Percentiles rank a stretch among this genome's conserved stretches.
Evolutionary conservation across 768 basidiomycete genomes (phyloP).

Genomic region (Rhodotorula toruloides): DNA sequence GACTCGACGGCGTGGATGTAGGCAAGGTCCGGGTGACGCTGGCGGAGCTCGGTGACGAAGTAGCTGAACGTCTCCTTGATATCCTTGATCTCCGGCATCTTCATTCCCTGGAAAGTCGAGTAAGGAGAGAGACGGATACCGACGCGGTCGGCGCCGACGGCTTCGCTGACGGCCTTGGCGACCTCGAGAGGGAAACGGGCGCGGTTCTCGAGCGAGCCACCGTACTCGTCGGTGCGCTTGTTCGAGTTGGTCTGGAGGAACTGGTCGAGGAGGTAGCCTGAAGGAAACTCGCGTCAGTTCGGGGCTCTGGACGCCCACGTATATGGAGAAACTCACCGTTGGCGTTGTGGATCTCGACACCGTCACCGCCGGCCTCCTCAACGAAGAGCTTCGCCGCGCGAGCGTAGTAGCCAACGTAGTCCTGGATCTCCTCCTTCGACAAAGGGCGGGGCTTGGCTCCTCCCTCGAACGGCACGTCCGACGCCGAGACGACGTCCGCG

Average conservation of each 20-base stretch:
- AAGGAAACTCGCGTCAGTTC: neutral
- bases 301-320: no score
- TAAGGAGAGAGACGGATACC: constrained; percentile 55
- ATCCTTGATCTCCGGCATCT: constrained; percentile 44
- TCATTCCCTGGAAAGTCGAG: constrained; percentile 43
- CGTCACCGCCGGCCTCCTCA: constrained; percentile 61
- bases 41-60: constrained; percentile 54
- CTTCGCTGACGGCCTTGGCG: constrained; percentile 53
- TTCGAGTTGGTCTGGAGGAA: constrained; percentile 40
- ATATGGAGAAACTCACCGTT: constrained; percentile 43
- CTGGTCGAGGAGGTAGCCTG: constrained; percentile 40
- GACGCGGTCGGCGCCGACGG: constrained; percentile 56
- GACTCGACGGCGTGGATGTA: constrained; percentile 56
- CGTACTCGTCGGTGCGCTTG: constrained; percentile 54
- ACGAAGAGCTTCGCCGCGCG: constrained; percentile 55
- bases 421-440: constrained; percentile 49
- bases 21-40: constrained; percentile 50
- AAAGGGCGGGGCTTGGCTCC: constrained; percentile 29
- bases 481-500: constrained; percentile 28
- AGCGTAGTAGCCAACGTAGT: constrained; percentile 51
- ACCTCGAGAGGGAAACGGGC: constrained; percentile 58
- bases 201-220: constrained; percentile 62
- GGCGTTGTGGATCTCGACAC: constrained; percentile 52
- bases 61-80: constrained; percentile 46
- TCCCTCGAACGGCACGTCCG: constrained; percentile 26